Percentiles rank a stretch among this genome's conserved stretches.
Evolutionary conservation across 2,329 filamentous ascomycete species (phyloP).

Genomic region (Fusarium coffeatum): DNA sequence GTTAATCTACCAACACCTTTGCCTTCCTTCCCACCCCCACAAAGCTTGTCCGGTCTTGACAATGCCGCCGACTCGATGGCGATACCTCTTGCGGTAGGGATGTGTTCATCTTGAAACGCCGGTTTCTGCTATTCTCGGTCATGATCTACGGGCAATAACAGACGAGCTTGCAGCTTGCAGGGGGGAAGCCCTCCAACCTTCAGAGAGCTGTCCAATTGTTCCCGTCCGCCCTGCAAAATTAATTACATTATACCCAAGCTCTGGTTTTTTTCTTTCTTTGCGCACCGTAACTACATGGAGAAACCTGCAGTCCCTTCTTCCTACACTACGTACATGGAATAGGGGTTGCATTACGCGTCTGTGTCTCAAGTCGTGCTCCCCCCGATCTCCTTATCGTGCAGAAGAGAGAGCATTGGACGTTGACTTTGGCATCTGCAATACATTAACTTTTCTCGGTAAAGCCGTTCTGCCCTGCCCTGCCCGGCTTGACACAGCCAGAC

Average conservation of each 20-base stretch:
- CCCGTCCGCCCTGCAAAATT: conserved; percentile 5
- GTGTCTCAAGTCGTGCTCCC: conserved; percentile 16
- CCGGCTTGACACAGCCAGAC: conserved; percentile 3
- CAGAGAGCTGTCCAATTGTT: conserved; percentile 10
- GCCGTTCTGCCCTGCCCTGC: background rate
- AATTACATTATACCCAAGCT: background rate
- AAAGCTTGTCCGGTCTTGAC: conserved; percentile 56
- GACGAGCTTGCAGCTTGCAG: conserved; percentile 4
- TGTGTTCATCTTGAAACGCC: conserved; percentile 51
- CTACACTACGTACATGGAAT: background rate
- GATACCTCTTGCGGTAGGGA: conserved; percentile 48
- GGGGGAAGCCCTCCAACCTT: background rate
- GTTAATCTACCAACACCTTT: conserved; percentile 34
- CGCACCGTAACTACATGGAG: background rate
- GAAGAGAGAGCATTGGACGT: background rate
- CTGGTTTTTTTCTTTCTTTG: background rate
- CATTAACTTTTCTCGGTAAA: conserved; percentile 17
- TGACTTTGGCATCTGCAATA: conserved; percentile 2
- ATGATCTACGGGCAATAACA: conserved; percentile 43
- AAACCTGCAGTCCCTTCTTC: conserved; percentile 2
- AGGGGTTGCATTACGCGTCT: conserved; percentile 31
- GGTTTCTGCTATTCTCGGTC: conserved; percentile 42
- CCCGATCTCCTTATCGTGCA: conserved; percentile 9
- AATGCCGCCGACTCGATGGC: conserved; percentile 44
- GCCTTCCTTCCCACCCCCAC: conserved; percentile 42